Conservation (phyloP, 352 stramenopile genomes). For the Phytophthora gonapodyides region DNA sequence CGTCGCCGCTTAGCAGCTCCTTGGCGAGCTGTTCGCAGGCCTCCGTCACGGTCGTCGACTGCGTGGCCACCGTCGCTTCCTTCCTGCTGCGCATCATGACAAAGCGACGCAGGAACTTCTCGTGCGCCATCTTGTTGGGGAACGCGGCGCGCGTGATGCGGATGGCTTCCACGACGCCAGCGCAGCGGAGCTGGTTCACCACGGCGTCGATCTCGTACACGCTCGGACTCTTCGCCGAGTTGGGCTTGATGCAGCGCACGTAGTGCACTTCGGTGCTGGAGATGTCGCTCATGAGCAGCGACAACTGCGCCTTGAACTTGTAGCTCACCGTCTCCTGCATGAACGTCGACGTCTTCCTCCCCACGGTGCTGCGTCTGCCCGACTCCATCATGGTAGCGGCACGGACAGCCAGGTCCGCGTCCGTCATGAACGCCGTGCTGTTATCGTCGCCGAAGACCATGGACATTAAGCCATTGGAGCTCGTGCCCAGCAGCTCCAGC, state of each 20-base stretch:
- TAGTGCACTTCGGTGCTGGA: constrained; percentile 87
- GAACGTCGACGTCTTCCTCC: constrained; percentile 76
- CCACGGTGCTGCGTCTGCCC: constrained; percentile 50
- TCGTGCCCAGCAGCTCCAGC: constrained; percentile 68
- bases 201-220: constrained; percentile 88
- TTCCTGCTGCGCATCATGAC: constrained; percentile 67
- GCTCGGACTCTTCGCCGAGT: constrained; percentile 73
- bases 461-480: constrained; percentile 74
- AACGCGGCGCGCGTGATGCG: constrained; percentile 90
- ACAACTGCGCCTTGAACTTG: constrained; percentile 90
- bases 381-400: constrained; percentile 53
- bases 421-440: constrained; percentile 59
- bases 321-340: constrained; percentile 91
- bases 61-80: constrained; percentile 16
- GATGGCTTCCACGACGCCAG: constrained; percentile 91
- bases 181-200: constrained; percentile 88
- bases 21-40: constrained; percentile 67
- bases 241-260: constrained; percentile 93
- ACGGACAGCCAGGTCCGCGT: constrained; percentile 63
- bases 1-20: constrained; percentile 46
- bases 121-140: constrained; percentile 94
- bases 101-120: constrained; percentile 86
- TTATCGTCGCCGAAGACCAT: constrained; percentile 66
- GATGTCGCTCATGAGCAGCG: constrained; percentile 87
- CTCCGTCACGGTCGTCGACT: constrained; percentile 56